A percentile compares a stretch with the other conserved stretches of the same genome.
phyloP scores from a whole-genome alignment of 441 rosid genomes.

The Eruca vesicaria region DNA sequence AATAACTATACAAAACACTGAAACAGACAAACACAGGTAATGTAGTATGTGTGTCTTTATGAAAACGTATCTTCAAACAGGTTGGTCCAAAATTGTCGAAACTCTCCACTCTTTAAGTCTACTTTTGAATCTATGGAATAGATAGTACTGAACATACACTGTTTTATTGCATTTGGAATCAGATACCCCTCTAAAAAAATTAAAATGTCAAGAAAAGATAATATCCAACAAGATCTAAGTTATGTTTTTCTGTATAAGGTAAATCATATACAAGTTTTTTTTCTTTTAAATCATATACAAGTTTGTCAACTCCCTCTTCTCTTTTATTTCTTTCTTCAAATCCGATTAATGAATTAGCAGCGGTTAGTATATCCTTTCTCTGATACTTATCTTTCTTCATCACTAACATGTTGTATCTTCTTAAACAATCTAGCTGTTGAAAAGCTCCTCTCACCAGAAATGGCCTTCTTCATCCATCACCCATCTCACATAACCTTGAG shows the following conservation, averaged over 20 bases:
- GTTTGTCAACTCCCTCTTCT: not conserved
- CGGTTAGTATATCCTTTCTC: slow-evolving; percentile 17
- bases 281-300: no score
- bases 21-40: not conserved
- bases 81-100: not conserved
- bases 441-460: slow-evolving; percentile 39
- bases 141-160: slow-evolving; percentile 1
- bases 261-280: slow-evolving; percentile 21
- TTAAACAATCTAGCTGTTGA: slow-evolving; percentile 3
- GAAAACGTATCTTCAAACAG: not conserved
- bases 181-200: not conserved
- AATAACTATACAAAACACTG: not conserved
- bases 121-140: not conserved
- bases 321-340: not conserved
- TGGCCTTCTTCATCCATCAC: slow-evolving; percentile 69
- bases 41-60: not conserved
- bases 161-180: not conserved
- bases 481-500: slow-evolving; percentile 64
- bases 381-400: slow-evolving; percentile 14
- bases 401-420: slow-evolving; percentile 26
- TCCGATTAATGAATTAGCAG: slow-evolving; percentile 8
- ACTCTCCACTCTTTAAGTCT: not conserved
- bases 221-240: slow-evolving; percentile 6
- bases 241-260: not conserved
- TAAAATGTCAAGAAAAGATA: not conserved